Base-by-base conservation (phyloP, 2,329 filamentous ascomycete species). In the Chrysoporthe cubensis region DNA sequence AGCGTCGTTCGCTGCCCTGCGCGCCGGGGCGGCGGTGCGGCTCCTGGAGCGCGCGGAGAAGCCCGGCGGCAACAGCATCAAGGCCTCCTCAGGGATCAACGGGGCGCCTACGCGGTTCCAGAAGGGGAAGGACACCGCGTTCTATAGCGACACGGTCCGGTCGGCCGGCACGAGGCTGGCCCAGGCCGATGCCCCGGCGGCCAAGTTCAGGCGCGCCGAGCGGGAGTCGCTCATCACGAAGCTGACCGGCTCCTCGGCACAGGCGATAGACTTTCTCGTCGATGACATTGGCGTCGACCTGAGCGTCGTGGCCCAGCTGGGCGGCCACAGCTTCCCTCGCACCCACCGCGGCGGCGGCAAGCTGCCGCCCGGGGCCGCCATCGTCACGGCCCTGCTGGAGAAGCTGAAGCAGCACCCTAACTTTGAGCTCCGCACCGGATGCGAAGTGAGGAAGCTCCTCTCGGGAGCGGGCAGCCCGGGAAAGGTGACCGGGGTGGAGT, bases 81-180 rank as follows among this genome's bases (percentile, higher is more conserved):
- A 90, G 76, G 88, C 88, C 0, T 90, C 88, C 0, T 90, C 87
- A 0, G 88, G 88, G 0, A 90, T 90, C 76, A 90, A 89, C 71
- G 88, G 87, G 7, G 87, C 87, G 0, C 82, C 82, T 0, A 90
- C 88, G 0, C 80, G 79, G 3, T 89, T 85, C 70, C 88, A 91
- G 73, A 75, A 76, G 13, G 76, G 73, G 2, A 72, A 79, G 56
- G 71, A 75, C 32, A 70, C 73, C 32, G 71, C 77, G 0, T 90
- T 89, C 72, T 84, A 82, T 71, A 75, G 79, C 37, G 88, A 90
- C 75, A 89, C 88, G 0, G 72, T 88, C 8, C 79, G 77, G 32
- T 90, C 88, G 0, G 88, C 85, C 0, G 88, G 88, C 0, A 58
- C 67, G 5, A 75, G 80, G 1, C 79, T 84, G 37, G 73, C 75